Conservation (phyloP, 2,329 filamentous ascomycete genomes). For the Epicoccum nigrum region DNA sequence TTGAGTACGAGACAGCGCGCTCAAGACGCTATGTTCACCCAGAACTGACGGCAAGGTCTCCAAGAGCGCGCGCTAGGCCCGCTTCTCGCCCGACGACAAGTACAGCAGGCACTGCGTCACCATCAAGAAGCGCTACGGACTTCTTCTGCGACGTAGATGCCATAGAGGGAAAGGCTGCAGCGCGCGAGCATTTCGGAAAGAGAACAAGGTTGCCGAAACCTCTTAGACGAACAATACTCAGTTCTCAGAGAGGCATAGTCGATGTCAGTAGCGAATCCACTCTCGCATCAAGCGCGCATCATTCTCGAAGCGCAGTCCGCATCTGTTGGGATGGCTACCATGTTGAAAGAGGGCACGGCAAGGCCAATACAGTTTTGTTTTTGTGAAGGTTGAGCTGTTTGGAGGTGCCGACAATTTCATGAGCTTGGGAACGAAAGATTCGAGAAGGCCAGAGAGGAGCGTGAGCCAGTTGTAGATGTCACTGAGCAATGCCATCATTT, state of each 20-base stretch:
- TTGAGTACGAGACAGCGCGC: no score
- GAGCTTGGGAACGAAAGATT: no score
- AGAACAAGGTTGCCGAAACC: constrained; percentile 37
- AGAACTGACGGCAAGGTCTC: constrained; percentile 86
- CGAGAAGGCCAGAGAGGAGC: no score
- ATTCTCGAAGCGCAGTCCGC: background rate
- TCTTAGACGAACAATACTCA: background rate
- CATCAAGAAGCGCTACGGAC: constrained; percentile 88
- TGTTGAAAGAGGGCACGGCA: constrained; percentile 20
- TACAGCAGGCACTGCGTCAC: constrained; percentile 94
- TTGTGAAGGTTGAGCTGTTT: no score
- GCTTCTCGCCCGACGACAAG: constrained; percentile 98
- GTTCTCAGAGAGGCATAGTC: background rate
- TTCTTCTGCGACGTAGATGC: constrained; percentile 72
- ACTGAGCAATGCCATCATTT: no score
- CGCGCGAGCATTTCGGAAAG: constrained; percentile 8
- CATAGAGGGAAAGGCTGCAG: background rate
- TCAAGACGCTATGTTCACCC: no score
- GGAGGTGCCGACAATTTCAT: no score
- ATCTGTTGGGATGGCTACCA: constrained; percentile 7
- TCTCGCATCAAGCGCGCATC: background rate
- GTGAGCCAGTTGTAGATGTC: no score
- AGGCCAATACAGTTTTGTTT: constrained; percentile 9
- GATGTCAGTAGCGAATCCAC: background rate
- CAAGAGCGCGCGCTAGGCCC: constrained; percentile 92